Conservation (phyloP, 306 rosid genomes). For the Ammopiptanthus mongolicus region DNA sequence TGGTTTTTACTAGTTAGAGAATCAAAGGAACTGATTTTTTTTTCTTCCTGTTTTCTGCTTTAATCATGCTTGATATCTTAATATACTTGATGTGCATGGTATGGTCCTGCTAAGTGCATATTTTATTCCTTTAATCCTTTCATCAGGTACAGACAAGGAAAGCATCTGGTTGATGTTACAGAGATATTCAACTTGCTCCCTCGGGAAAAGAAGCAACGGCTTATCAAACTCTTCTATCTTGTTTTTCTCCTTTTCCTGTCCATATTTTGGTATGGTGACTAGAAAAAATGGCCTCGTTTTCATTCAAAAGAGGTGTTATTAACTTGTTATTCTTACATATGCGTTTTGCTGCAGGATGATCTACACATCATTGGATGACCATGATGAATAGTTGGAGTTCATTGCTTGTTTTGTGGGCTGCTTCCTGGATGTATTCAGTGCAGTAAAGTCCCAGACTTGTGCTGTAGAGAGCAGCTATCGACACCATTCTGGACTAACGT, state of each 20-base stretch:
- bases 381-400: slow-evolving; percentile 30
- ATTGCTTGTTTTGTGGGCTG: slow-evolving; percentile 27
- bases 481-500: slow-evolving; percentile 2
- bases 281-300: neutral
- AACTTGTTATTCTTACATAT: slow-evolving; percentile 12
- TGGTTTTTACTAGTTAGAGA: neutral
- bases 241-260: slow-evolving; percentile 77
- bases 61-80: neutral
- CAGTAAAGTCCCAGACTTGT: slow-evolving; percentile 2
- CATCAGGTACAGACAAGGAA: slow-evolving; percentile 55
- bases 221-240: slow-evolving; percentile 79
- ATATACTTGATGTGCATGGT: neutral
- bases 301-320: neutral
- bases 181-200: slow-evolving; percentile 92
- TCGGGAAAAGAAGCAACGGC: slow-evolving; percentile 80
- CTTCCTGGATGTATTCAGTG: slow-evolving; percentile 10
- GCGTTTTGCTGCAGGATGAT: slow-evolving; percentile 70
- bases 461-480: neutral
- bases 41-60: slow-evolving; percentile 1
- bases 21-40: neutral
- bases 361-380: slow-evolving; percentile 70
- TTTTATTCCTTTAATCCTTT: slow-evolving; percentile 5
- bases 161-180: slow-evolving; percentile 83
- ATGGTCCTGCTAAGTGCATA: neutral
- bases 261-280: slow-evolving; percentile 67